These are phyloP conservation scores for Deinandra increscens DNA, from an alignment of 129 eudicot species.

Conservation along the genomic window DNA sequence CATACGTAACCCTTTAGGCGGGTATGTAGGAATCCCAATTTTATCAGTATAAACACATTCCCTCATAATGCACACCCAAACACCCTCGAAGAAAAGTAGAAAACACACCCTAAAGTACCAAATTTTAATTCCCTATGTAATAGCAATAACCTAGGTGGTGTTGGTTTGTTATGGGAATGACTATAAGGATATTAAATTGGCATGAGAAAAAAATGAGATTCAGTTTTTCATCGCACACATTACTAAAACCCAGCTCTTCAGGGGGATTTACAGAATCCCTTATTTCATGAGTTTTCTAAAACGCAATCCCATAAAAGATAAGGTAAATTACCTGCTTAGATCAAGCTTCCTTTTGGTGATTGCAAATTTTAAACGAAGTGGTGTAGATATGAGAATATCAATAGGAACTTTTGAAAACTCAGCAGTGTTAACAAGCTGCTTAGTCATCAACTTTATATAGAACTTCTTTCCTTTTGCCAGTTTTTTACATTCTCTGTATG, in stretches of 20 bases:
- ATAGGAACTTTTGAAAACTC: conserved; percentile 80
- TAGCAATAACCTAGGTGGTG: neutral
- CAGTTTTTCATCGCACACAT: neutral
- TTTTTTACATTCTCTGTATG: conserved; percentile 92
- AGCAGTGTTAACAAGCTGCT: conserved; percentile 73
- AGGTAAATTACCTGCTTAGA: conserved; percentile 61
- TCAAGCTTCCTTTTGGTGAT: conserved; percentile 77
- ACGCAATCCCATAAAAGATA: neutral
- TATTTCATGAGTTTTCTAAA: neutral
- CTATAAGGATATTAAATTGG: neutral
- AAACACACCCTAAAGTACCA: neutral
- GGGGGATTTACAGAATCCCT: neutral
- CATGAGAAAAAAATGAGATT: neutral
- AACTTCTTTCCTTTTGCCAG: conserved; percentile 80
- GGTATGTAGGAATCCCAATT: neutral
- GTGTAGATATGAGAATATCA: conserved; percentile 87
- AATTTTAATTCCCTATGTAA: neutral
- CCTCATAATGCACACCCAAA: neutral
- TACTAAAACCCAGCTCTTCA: neutral
- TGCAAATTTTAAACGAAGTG: conserved; percentile 68
- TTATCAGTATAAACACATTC: neutral
- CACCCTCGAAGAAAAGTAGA: neutral
- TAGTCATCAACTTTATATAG: conserved; percentile 80
- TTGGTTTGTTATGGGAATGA: neutral
- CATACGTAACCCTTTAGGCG: neutral